phyloP scores from a whole-genome alignment of 306 rosid species.

The Rubus idaeus region DNA sequence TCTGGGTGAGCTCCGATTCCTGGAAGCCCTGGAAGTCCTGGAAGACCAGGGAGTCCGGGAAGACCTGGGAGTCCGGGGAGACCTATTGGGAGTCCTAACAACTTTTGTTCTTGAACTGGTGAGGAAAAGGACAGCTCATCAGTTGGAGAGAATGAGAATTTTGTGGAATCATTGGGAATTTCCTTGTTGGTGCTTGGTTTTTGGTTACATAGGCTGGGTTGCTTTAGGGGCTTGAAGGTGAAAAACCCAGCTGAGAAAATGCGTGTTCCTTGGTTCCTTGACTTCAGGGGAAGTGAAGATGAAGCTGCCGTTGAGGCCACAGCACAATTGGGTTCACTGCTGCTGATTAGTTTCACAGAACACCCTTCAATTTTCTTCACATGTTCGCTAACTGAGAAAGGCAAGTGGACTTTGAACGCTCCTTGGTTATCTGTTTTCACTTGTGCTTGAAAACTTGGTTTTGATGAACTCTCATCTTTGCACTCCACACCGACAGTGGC shows the following conservation, averaged over 20 bases:
- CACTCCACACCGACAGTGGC: conserved; percentile 81
- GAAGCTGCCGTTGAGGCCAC: conserved; percentile 59
- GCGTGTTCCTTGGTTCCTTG: conserved; percentile 44
- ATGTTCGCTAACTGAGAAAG: conserved; percentile 58
- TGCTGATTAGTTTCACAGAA: conserved; percentile 54
- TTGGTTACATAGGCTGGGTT: conserved; percentile 54
- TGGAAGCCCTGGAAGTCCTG: conserved; percentile 24
- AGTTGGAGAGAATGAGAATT: conserved; percentile 12
- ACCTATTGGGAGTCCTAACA: neutral
- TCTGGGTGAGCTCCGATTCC: conserved; percentile 2
- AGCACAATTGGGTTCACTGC: conserved; percentile 67
- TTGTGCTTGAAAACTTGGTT: conserved; percentile 43
- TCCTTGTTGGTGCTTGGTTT: conserved; percentile 35
- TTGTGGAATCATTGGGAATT: conserved; percentile 6
- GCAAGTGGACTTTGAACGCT: conserved; percentile 61
- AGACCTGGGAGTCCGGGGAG: neutral
- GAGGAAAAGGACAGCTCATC: conserved; percentile 43
- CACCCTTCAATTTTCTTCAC: conserved; percentile 60
- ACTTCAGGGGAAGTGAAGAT: conserved; percentile 50
- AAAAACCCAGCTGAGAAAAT: conserved; percentile 81
- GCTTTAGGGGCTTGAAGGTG: conserved; percentile 69
- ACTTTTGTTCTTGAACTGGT: conserved; percentile 42
- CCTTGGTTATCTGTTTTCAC: conserved; percentile 69
- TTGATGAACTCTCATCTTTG: conserved; percentile 37
- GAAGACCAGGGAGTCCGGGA: neutral